Conservation (phyloP, 1,284 basidiomycete species). For the Erythrobasidium hasegawianum region DNA sequence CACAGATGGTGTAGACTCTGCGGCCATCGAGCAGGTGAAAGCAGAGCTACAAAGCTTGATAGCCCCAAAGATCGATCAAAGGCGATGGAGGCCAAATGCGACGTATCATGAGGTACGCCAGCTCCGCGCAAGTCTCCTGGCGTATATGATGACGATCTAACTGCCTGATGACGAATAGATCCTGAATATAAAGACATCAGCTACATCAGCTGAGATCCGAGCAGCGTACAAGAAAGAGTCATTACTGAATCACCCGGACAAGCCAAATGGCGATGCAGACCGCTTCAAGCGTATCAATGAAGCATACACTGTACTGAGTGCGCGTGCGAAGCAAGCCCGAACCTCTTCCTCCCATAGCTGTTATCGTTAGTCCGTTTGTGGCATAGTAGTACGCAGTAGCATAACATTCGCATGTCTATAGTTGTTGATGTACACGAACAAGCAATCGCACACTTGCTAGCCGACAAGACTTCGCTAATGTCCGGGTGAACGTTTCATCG, state of each 20-base stretch:
- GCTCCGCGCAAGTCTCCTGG: too few relatives aligned
- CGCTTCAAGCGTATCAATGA: constrained; percentile 60
- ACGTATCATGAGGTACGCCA: constrained; percentile 1
- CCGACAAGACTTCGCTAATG: too few relatives aligned
- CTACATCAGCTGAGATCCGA: constrained; percentile 66
- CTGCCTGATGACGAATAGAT: constrained; percentile 32
- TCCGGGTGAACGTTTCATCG: too few relatives aligned
- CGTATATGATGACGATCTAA: too few relatives aligned
- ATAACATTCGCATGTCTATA: too few relatives aligned
- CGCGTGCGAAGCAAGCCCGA: background rate
- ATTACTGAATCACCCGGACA: constrained; percentile 70
- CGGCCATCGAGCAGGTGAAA: background rate
- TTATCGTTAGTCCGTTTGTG: too few relatives aligned
- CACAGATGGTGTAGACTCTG: background rate
- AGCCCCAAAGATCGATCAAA: background rate
- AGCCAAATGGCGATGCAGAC: constrained; percentile 55
- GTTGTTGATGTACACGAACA: too few relatives aligned
- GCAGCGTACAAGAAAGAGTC: constrained; percentile 63
- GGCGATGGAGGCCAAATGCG: constrained; percentile 2
- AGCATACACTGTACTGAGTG: constrained; percentile 10
- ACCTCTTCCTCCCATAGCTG: too few relatives aligned
- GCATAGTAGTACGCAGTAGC: too few relatives aligned
- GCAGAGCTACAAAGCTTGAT: background rate
- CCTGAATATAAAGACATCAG: constrained; percentile 49
- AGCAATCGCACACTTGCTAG: too few relatives aligned